phyloP scores from a whole-genome alignment of 129 eudicot genomes.

The Chrysanthemum seticuspe region DNA sequence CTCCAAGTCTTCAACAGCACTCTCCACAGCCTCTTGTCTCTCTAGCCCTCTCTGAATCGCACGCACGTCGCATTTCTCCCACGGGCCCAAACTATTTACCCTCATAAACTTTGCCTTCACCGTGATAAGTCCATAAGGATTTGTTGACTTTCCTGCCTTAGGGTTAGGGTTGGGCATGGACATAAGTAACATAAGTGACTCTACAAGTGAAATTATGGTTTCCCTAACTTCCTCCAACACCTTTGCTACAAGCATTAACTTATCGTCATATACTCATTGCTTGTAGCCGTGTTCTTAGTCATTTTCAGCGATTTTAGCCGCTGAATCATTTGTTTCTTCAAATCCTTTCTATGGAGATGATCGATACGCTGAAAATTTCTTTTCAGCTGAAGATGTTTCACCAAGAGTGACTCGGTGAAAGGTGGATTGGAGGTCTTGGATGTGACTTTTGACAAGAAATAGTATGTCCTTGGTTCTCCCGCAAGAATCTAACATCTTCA shows the following conservation, averaged over 20 bases:
- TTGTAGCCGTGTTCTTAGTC: constrained; percentile 25
- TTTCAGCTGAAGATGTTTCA: constrained; percentile 35
- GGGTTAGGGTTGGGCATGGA: constrained; percentile 59
- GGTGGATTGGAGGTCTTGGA: constrained; percentile 67
- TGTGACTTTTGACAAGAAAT: constrained; percentile 57
- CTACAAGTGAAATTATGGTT: constrained; percentile 49
- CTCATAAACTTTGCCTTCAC: constrained; percentile 51
- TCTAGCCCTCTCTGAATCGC: constrained; percentile 40
- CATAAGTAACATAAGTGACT: constrained; percentile 62
- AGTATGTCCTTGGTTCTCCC: constrained; percentile 68
- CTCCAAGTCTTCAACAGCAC: constrained; percentile 68
- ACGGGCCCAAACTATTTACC: constrained; percentile 53
- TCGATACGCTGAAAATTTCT: constrained; percentile 47
- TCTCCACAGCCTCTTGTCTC: constrained; percentile 66
- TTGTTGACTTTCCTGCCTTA: constrained; percentile 24
- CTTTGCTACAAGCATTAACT: constrained; percentile 52
- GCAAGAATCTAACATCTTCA: constrained; percentile 70
- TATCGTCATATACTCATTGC: constrained; percentile 30
- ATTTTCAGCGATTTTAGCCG: constrained; percentile 55
- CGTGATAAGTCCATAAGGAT: constrained; percentile 24
- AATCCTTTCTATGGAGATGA: constrained; percentile 53
- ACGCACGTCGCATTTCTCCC: constrained; percentile 64
- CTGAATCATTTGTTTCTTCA: constrained; percentile 66
- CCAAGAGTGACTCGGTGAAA: constrained; percentile 48
- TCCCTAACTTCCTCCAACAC: constrained; percentile 67